Percentiles rank a stretch among this genome's conserved stretches.
These are phyloP conservation scores for Kluyveromyces sp. DNA, from an alignment of 1,139 yeast species.

Conservation along the genomic window DNA sequence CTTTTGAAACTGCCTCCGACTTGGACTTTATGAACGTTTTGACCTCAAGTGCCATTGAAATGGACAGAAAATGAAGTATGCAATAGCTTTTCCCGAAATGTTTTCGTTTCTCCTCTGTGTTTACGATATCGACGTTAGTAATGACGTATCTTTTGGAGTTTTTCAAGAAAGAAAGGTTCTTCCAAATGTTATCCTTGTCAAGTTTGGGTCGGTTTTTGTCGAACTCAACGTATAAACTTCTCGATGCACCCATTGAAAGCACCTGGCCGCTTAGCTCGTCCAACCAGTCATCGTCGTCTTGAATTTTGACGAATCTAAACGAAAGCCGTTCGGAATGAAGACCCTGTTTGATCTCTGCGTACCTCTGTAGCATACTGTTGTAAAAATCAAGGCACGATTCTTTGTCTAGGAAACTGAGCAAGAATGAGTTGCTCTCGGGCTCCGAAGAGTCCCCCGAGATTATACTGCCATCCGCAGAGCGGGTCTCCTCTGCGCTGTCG, in stretches of 20 bases:
- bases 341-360: constrained; percentile 38
- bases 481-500: background rate
- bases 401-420: constrained; percentile 39
- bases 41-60: constrained; percentile 77
- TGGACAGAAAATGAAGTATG: constrained; percentile 71
- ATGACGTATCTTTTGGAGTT: constrained; percentile 48
- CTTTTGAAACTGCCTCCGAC: background rate
- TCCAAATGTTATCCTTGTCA: constrained; percentile 41
- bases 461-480: background rate
- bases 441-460: background rate
- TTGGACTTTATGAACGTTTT: constrained; percentile 50
- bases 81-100: constrained; percentile 68
- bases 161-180: constrained; percentile 41
- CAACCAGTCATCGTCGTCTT: constrained; percentile 32
- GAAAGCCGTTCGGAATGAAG: constrained; percentile 40
- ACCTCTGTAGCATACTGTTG: constrained; percentile 38
- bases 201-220: constrained; percentile 10
- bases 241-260: constrained; percentile 23
- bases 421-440: constrained; percentile 11
- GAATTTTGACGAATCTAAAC: constrained; percentile 64
- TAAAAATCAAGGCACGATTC: constrained; percentile 43
- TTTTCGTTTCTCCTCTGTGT: constrained; percentile 43
- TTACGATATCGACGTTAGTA: constrained; percentile 59
- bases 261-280: constrained; percentile 13
- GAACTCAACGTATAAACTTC: constrained; percentile 26